Evolutionary conservation across 2,329 filamentous ascomycete species (phyloP).

Genomic region (Coniochaeta prunicola): DNA sequence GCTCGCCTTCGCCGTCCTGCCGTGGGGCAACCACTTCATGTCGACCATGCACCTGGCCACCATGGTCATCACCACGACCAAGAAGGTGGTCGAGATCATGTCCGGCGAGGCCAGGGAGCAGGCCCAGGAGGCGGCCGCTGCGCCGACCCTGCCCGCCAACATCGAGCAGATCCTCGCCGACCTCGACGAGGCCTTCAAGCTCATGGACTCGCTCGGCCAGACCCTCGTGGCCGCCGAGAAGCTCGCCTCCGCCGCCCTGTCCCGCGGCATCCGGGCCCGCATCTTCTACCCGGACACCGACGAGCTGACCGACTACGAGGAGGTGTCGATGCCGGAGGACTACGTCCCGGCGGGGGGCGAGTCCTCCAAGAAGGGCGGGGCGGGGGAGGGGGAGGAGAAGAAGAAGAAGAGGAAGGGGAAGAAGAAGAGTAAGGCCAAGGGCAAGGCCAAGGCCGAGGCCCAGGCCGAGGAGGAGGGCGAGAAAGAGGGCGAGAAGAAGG

Average conservation of each 20-base stretch:
- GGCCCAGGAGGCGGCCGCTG: background rate
- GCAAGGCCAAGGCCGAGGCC: background rate
- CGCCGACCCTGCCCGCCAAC: background rate
- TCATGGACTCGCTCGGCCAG: background rate
- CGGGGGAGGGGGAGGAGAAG: background rate
- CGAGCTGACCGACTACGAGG: background rate
- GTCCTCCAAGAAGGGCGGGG: too few species aligned
- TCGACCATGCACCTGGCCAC: background rate
- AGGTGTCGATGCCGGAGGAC: background rate
- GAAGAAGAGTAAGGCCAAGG: background rate
- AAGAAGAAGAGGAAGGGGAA: background rate
- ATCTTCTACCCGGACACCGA: background rate
- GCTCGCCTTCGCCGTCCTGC: background rate
- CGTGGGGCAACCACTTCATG: background rate
- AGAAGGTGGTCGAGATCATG: background rate
- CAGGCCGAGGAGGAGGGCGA: background rate
- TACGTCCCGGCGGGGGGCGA: background rate
- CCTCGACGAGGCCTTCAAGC: background rate
- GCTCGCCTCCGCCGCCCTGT: background rate
- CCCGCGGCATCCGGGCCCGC: background rate
- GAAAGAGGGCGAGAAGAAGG: background rate
- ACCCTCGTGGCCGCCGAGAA: background rate
- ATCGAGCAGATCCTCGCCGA: background rate
- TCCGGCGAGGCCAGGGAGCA: background rate
- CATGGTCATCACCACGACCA: background rate